phyloP scores from a whole-genome alignment of 805 yeast species.

The Candida rishiriensis region DNA sequence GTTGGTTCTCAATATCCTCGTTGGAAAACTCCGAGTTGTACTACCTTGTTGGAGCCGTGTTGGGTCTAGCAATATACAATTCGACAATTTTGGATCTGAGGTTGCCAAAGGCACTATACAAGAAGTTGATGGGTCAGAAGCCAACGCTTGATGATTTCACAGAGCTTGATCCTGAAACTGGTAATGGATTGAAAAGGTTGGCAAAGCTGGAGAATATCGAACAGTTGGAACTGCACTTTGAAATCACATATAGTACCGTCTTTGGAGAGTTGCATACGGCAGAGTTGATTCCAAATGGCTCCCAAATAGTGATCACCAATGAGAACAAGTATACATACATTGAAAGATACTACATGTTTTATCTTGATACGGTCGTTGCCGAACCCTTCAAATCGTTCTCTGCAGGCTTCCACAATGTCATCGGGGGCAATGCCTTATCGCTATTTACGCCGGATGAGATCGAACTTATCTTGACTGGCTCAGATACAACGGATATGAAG shows the following conservation, averaged over 20 bases:
- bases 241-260: constrained; percentile 49
- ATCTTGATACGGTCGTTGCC: constrained; percentile 50
- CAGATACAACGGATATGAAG: constrained; percentile 42
- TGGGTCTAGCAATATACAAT: constrained; percentile 89
- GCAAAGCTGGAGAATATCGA: constrained; percentile 42
- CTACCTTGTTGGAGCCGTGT: constrained; percentile 75
- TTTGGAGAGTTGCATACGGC: constrained; percentile 39
- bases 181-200: constrained; percentile 43
- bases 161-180: constrained; percentile 67
- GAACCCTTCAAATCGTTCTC: constrained; percentile 54
- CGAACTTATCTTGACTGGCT: constrained; percentile 74
- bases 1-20: constrained; percentile 68
- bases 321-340: constrained; percentile 59
- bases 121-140: constrained; percentile 56
- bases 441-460: constrained; percentile 80
- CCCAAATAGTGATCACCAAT: constrained; percentile 47
- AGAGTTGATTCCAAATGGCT: constrained; percentile 60
- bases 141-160: constrained; percentile 59
- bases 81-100: constrained; percentile 79
- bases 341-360: constrained; percentile 55
- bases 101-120: constrained; percentile 74
- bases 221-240: constrained; percentile 54
- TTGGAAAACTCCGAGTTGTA: constrained; percentile 50
- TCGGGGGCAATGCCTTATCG: constrained; percentile 76
- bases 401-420: constrained; percentile 69